A percentile compares a stretch with the other conserved stretches of the same genome.
phyloP scores from a whole-genome alignment of 768 basidiomycete genomes.

The Podaxis sp. region DNA sequence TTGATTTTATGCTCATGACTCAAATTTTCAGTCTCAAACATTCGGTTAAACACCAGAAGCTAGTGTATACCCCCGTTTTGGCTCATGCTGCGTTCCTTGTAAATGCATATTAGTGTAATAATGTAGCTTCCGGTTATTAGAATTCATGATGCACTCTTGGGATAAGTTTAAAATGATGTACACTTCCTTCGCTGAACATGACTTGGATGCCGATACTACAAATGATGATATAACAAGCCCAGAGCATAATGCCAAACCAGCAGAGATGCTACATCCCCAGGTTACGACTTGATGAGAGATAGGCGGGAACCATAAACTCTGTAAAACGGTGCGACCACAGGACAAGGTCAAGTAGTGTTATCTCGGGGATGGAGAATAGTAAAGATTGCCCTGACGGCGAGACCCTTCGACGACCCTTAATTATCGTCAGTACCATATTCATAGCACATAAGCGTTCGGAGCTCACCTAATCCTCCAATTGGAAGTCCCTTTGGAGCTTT shows the following conservation, averaged over 20 bases:
- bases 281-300: too few relatives aligned
- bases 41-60: conserved; percentile 57
- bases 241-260: too few relatives aligned
- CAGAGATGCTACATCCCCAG: too few relatives aligned
- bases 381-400: not conserved
- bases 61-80: conserved; percentile 2
- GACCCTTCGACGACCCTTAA: not conserved
- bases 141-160: too few relatives aligned
- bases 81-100: not conserved
- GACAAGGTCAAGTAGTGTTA: too few relatives aligned
- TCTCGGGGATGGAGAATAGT: not conserved
- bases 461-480: not conserved
- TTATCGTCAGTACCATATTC: not conserved
- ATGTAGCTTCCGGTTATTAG: not conserved
- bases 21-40: conserved; percentile 70
- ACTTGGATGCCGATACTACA: too few relatives aligned
- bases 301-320: too few relatives aligned
- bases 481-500: conserved; percentile 19
- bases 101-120: conserved; percentile 9
- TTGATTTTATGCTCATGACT: conserved; percentile 18
- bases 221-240: too few relatives aligned
- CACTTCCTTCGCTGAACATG: too few relatives aligned
- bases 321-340: too few relatives aligned
- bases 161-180: not conserved
- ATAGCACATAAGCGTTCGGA: not conserved